These are phyloP conservation scores for Hypoxylon fuscum DNA, from an alignment of 495 filamentous ascomycete genomes.

Conservation along the genomic window DNA sequence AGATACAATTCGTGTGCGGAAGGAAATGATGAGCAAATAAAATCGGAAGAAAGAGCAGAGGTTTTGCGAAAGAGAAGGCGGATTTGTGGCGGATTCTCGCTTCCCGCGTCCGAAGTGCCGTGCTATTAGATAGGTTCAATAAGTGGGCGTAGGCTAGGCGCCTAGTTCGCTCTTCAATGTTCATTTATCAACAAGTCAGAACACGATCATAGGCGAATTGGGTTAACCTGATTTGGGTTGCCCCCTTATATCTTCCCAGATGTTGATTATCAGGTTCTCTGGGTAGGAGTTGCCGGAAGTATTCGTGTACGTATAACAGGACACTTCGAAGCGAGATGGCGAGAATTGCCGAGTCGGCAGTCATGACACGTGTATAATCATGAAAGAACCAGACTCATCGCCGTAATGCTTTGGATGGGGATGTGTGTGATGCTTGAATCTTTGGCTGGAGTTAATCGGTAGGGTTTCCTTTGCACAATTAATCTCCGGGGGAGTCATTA, in stretches of 20 bases:
- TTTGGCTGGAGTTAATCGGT: background rate
- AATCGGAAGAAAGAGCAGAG: conserved; percentile 24
- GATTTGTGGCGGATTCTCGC: conserved; percentile 8
- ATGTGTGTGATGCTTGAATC: conserved; percentile 12
- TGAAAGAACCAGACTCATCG: conserved; percentile 33
- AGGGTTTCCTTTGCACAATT: background rate
- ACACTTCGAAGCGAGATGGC: conserved; percentile 18
- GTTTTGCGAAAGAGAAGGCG: conserved; percentile 29
- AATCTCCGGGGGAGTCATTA: conserved; percentile 25
- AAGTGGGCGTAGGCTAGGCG: conserved; percentile 1
- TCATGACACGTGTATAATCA: conserved; percentile 41
- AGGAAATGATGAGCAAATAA: conserved; percentile 23
- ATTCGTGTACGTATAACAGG: conserved; percentile 1
- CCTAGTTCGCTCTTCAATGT: background rate
- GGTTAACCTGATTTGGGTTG: conserved; percentile 7
- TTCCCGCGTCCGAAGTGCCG: conserved; percentile 15
- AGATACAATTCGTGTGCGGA: conserved; percentile 32
- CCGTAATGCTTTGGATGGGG: too few species aligned
- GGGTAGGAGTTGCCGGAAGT: conserved; percentile 1
- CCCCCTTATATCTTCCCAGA: background rate
- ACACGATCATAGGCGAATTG: conserved; percentile 1
- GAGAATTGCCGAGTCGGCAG: conserved; percentile 25
- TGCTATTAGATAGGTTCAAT: conserved; percentile 5
- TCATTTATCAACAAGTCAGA: background rate
- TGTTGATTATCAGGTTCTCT: background rate